Evolutionary conservation across 2,329 filamentous ascomycete species (phyloP).

Genomic region (Alternaria angustiovoidea): DNA sequence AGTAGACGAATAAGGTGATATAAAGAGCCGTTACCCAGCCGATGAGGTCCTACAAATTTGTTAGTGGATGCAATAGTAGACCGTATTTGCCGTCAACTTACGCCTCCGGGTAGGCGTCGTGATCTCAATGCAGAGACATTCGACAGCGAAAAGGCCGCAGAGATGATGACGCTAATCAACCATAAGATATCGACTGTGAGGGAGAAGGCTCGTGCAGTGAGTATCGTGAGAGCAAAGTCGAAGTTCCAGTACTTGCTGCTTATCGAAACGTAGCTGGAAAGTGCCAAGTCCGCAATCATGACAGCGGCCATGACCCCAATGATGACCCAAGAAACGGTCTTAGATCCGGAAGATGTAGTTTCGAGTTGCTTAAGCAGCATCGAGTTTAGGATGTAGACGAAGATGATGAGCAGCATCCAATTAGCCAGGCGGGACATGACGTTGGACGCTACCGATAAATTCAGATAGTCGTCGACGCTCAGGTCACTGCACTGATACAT

Average conservation of each 20-base stretch:
- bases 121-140: conserved; percentile 28
- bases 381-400: conserved; percentile 36
- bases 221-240: neutral
- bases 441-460: conserved; percentile 22
- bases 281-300: conserved; percentile 16
- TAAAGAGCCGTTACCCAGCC: conserved; percentile 26
- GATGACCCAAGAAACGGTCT: conserved; percentile 18
- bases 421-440: conserved; percentile 31
- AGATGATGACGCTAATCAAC: conserved; percentile 26
- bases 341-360: conserved; percentile 14
- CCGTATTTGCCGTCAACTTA: conserved; percentile 19
- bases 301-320: conserved; percentile 33
- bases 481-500: conserved; percentile 22
- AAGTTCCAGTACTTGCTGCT: conserved; percentile 10
- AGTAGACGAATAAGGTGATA: conserved; percentile 29
- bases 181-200: conserved; percentile 29
- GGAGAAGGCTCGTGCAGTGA: conserved; percentile 6
- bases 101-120: conserved; percentile 19
- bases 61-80: neutral
- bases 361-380: conserved; percentile 32
- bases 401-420: conserved; percentile 35
- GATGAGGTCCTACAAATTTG: conserved; percentile 23
- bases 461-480: conserved; percentile 4
- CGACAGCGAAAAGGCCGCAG: conserved; percentile 19
- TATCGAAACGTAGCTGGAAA: conserved; percentile 22